These are phyloP conservation scores for Neoascochyta sp. DNA, from an alignment of 2,329 filamentous ascomycete species.

Conservation along the genomic window DNA sequence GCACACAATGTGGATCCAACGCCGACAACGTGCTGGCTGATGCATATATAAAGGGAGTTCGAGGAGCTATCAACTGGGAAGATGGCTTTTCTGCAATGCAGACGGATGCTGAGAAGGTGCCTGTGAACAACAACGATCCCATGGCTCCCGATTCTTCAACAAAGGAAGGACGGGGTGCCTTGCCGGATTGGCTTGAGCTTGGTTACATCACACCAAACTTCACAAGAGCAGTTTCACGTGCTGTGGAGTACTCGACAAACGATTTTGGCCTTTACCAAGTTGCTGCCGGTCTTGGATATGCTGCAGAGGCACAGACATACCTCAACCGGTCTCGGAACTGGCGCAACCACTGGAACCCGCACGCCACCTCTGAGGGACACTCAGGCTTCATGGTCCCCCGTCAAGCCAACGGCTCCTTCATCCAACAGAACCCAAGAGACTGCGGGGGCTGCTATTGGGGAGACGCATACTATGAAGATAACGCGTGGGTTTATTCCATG, in stretches of 20 bases:
- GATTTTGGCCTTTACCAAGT: conserved; percentile 67
- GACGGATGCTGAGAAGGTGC: conserved; percentile 62
- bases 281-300: conserved; percentile 54
- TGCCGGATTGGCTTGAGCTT: conserved; percentile 63
- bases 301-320: conserved; percentile 55
- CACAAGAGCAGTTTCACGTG: conserved; percentile 59
- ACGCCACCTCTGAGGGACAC: conserved; percentile 57
- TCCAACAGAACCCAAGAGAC: conserved; percentile 47
- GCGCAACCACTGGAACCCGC: conserved; percentile 67
- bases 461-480: conserved; percentile 58
- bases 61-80: conserved; percentile 60
- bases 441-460: conserved; percentile 66
- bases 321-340: conserved; percentile 63
- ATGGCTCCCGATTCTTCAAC: conserved; percentile 57
- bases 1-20: conserved; percentile 66
- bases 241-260: conserved; percentile 66
- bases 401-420: conserved; percentile 48
- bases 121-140: conserved; percentile 57
- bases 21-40: conserved; percentile 70
- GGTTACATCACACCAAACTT: conserved; percentile 64
- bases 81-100: conserved; percentile 54
- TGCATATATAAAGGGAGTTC: conserved; percentile 66
- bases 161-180: conserved; percentile 64
- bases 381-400: conserved; percentile 65
- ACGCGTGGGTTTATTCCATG: conserved; percentile 64